Base-by-base conservation (phyloP, 164 flowering plant species). In the Euptelea pleiosperma region DNA sequence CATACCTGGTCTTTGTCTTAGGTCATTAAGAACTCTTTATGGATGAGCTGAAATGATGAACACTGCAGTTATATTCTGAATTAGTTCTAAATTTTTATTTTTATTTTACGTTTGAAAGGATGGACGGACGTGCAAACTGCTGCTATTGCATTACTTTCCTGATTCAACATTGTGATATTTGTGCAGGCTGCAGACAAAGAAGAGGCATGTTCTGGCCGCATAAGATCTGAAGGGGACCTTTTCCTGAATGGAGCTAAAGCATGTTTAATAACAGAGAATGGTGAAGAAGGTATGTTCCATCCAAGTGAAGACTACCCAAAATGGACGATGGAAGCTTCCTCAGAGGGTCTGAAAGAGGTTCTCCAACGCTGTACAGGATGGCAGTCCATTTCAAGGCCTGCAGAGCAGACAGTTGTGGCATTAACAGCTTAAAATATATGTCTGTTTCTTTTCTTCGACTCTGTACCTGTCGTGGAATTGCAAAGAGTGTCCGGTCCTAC, bases 121-220 rank as follows among this genome's bases (percentile, higher is more conserved):
- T n/a, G n/a, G n/a, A n/a, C n/a, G n/a, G n/a, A n/a, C n/a, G n/a
- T n/a, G n/a, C n/a, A n/a, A n/a, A n/a, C n/a, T n/a, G n/a, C n/a
- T n/a, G n/a, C n/a, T n/a, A n/a, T n/a, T n/a, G n/a, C n/a, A n/a
- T n/a, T n/a, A n/a, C n/a, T n/a, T n/a, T n/a, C n/a, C n/a, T n/a
- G n/a, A n/a, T n/a, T n/a, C n/a, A n/a, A n/a, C n/a, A n/a, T n/a
- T n/a, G 16, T 41, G 15, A 3, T 49, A 28, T 21, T 21, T 40
- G 26, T 64, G 35, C 55, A 76, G 80, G 81, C 78, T 25, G 73
- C 74, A 18, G 79, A 77, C 68, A 70, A 59, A 40, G 75, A 58
- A 43, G 66, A 58, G 35, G 60, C 58, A 24, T 18, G 24, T 22
- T 57, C 77, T 44, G 81, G 81, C 16, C 55, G 34, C 41, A 62